phyloP scores from a whole-genome alignment of 345 rosid genomes.

The Syzygium grande region DNA sequence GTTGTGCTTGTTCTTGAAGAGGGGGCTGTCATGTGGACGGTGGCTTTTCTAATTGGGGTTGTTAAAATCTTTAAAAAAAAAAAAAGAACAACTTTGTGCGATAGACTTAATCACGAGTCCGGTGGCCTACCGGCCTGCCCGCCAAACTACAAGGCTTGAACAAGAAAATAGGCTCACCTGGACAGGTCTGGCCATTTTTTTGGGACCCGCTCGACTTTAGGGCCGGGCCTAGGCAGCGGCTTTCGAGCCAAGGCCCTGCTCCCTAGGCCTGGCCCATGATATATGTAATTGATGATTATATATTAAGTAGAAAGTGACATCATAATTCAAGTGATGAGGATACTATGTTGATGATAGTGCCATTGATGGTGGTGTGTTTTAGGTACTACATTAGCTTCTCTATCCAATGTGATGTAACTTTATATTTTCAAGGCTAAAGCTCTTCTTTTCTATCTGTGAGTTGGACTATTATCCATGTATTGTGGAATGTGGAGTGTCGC shows the following conservation, averaged over 20 bases:
- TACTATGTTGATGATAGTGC: no score
- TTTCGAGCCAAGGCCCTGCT: background rate
- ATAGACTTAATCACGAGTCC: background rate
- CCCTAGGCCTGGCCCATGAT: background rate
- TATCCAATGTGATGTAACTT: no score
- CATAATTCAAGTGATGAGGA: background rate
- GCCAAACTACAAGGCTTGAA: background rate
- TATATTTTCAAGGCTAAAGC: no score
- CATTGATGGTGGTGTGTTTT: background rate
- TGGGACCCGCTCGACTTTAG: background rate
- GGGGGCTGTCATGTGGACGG: no score
- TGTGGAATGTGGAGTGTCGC: no score
- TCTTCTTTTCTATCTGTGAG: no score
- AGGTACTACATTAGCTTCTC: background rate
- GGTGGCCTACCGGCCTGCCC: background rate
- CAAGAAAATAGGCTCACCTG: background rate
- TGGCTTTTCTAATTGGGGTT: background rate
- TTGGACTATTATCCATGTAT: no score
- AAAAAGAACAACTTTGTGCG: background rate
- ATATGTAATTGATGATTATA: background rate
- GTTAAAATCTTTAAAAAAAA: background rate
- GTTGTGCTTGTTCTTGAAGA: no score
- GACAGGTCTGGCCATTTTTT: background rate
- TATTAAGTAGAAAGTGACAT: background rate
- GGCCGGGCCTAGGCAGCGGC: background rate